A percentile compares a stretch with the other conserved stretches of the same genome.
phyloP scores from a whole-genome alignment of 495 filamentous ascomycete genomes.

The Aspergillus sclerotiicarbonarius region DNA sequence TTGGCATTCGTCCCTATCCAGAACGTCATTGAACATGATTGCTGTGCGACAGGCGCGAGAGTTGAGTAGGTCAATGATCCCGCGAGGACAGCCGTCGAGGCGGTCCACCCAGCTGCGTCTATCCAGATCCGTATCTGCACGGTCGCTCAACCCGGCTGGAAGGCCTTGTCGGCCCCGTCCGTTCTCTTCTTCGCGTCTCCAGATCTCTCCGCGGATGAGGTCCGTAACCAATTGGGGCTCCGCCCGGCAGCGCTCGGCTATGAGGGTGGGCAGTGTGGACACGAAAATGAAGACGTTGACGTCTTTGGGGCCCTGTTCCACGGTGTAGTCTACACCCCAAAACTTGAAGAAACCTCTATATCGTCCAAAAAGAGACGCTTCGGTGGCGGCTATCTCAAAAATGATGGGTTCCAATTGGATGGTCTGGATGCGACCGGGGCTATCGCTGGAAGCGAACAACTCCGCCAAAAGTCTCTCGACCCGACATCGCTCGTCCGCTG shows the following conservation, averaged over 20 bases:
- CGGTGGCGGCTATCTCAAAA: constrained; percentile 60
- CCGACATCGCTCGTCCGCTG: constrained; percentile 84
- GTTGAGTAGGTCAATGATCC: constrained; percentile 84
- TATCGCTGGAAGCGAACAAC: constrained; percentile 20
- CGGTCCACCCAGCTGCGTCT: constrained; percentile 51
- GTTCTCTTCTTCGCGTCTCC: constrained; percentile 46
- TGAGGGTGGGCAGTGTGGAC: constrained; percentile 61
- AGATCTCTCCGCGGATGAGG: constrained; percentile 72
- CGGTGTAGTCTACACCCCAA: constrained; percentile 72
- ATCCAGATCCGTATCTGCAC: neutral
- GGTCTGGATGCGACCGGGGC: constrained; percentile 23
- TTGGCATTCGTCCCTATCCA: constrained; percentile 64
- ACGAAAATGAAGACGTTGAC: constrained; percentile 43
- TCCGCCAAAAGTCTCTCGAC: constrained; percentile 68
- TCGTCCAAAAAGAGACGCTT: constrained; percentile 53
- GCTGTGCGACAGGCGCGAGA: constrained; percentile 87
- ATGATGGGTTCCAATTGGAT: constrained; percentile 50
- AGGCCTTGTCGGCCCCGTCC: neutral
- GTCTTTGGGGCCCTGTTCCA: constrained; percentile 12
- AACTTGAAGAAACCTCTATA: constrained; percentile 55
- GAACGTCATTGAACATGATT: constrained; percentile 93
- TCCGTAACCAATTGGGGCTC: constrained; percentile 68
- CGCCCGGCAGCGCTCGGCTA: constrained; percentile 70
- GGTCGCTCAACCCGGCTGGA: neutral
- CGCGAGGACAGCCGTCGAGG: constrained; percentile 66